A percentile compares a stretch with the other conserved stretches of the same genome.
These are phyloP conservation scores for Ascochyta lentis DNA, from an alignment of 2,329 filamentous ascomycete genomes.

Conservation along the genomic window DNA sequence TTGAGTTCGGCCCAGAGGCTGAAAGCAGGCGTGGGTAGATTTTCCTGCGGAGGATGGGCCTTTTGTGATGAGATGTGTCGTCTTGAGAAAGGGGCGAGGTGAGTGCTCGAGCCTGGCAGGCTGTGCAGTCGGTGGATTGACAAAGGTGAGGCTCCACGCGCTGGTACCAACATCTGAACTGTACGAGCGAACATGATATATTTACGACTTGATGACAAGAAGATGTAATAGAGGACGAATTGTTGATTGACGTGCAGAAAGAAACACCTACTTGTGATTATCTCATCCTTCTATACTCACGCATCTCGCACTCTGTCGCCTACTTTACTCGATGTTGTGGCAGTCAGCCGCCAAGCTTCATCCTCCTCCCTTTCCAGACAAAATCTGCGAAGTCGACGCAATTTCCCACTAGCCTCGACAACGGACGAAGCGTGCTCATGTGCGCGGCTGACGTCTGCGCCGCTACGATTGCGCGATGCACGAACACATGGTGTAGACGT, in stretches of 20 bases:
- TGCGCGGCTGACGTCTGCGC: slow-evolving; percentile 27
- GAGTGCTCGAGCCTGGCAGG: slow-evolving; percentile 1
- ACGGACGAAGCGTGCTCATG: slow-evolving; percentile 2
- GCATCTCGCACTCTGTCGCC: slow-evolving; percentile 17
- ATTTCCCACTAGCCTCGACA: slow-evolving; percentile 27
- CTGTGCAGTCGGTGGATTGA: slow-evolving; percentile 10
- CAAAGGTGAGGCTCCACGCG: slow-evolving; percentile 15
- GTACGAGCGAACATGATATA: neutral
- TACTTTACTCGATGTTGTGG: slow-evolving; percentile 4
- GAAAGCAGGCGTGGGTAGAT: slow-evolving; percentile 5
- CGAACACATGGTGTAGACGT: slow-evolving; percentile 20
- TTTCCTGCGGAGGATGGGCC: neutral
- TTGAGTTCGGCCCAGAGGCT: slow-evolving; percentile 28
- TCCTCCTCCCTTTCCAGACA: slow-evolving; percentile 28
- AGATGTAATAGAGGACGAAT: neutral
- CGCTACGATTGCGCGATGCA: slow-evolving; percentile 9
- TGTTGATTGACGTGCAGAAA: neutral
- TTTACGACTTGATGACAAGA: neutral
- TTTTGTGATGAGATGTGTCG: slow-evolving; percentile 4
- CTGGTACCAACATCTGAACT: slow-evolving; percentile 15
- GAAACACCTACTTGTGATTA: neutral
- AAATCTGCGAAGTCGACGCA: slow-evolving; percentile 35
- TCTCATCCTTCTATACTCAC: slow-evolving; percentile 9
- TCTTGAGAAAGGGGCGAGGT: neutral
- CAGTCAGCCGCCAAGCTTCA: slow-evolving; percentile 27